Evolutionary conservation across 192 early-diverging fungal species (phyloP).

Genomic region (Funneliformis geosporum): DNA sequence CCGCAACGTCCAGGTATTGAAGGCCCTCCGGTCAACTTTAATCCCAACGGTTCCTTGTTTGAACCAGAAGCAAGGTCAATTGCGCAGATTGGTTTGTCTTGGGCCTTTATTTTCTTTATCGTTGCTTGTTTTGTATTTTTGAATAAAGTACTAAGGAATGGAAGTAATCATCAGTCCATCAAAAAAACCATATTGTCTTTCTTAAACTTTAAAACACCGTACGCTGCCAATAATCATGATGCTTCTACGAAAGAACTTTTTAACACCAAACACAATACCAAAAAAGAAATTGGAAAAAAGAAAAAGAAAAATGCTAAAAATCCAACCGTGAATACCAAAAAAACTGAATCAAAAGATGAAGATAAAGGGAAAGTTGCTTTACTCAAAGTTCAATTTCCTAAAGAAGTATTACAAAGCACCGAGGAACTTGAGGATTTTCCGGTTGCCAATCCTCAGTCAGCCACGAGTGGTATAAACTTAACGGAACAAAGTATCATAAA

Average conservation of each 20-base stretch:
- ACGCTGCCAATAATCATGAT: background rate
- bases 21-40: background rate
- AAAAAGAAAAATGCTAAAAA: constrained; percentile 13
- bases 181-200: background rate
- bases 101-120: background rate
- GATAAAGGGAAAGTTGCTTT: background rate
- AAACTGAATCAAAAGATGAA: constrained; percentile 7
- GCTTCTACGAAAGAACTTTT: background rate
- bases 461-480: background rate
- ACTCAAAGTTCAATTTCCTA: background rate
- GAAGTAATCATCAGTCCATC: background rate
- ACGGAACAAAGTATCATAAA: background rate
- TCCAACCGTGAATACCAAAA: constrained; percentile 4
- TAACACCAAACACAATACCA: background rate
- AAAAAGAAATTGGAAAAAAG: constrained; percentile 9
- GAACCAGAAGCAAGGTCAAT: background rate
- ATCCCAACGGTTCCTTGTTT: background rate
- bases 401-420: background rate
- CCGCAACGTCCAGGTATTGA: background rate
- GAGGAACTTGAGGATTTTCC: background rate
- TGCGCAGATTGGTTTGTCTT: constrained; percentile 10
- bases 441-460: background rate
- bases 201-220: background rate
- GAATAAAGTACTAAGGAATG: constrained; percentile 4
- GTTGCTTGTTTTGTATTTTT: constrained; percentile 10